Evolutionary conservation across 768 basidiomycete species (phyloP), one percentile per base, ranked within the genome.

Genomic region (Mycena polygramma): DNA sequence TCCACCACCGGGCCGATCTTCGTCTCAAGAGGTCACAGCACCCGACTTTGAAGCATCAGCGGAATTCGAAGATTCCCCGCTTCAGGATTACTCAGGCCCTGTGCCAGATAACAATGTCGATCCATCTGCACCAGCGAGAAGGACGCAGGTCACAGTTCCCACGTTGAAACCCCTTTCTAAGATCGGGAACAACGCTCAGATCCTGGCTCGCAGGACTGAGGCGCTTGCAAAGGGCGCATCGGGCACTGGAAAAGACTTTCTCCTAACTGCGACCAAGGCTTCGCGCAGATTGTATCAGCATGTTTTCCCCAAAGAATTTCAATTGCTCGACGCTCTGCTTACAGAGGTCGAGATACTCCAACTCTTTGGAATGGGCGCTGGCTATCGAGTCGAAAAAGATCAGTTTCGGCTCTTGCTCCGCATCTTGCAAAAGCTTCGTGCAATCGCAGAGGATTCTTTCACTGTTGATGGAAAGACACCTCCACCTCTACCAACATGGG

Each of bases 401-500:
- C 11, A 26, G 1, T 63, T 24, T 20, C 36, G n/a, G 7, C 10
- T 39, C 0, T 19, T 63, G 8, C 61, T 63, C 6, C 35, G 51
- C 22, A 36, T 63, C 5, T 10, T 53, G 14, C 30, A 19, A 1
- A 11, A 53, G 0, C 36, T 22, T 9, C n/a, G 61, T 2, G 0
- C 3, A 10, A 0, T 17, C 4, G 49, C 61, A 15, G 51, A 63
- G 15, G 63, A 64, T 22, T 45, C 63, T 2, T 64, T 64, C 19
- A 41, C 26, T 19, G 5, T 57, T 10, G 63, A 24, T 20, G 63
- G 63, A 5, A 52, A 55, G 22, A 55, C 30, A 20, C 41, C 26
- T 55, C 63, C 63, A 10, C 26, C 41, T 1, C 43, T 64, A 2
- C 63, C 63, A 4, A 35, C 53, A 0, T 64, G 63, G 63, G 48